Conservation (phyloP, 768 basidiomycete species). For the Steccherinum ochraceum region DNA sequence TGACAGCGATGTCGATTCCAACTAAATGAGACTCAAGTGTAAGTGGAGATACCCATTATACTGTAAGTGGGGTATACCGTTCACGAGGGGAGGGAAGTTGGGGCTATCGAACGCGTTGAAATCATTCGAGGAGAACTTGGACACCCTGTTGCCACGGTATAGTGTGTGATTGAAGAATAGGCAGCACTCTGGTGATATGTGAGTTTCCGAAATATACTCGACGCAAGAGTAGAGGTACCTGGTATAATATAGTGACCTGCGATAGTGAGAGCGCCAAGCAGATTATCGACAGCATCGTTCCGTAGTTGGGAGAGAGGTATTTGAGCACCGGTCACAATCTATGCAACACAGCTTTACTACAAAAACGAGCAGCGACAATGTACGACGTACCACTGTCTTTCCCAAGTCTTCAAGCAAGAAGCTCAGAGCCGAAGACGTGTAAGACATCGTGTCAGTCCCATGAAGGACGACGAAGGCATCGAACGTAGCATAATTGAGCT, state of each 20-base stretch:
- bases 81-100: slow-evolving; percentile 76
- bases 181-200: slow-evolving; percentile 51
- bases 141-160: slow-evolving; percentile 80
- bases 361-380: background rate
- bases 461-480: slow-evolving; percentile 91
- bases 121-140: slow-evolving; percentile 77
- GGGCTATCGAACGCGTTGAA: slow-evolving; percentile 81
- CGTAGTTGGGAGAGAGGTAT: slow-evolving; percentile 86
- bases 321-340: slow-evolving; percentile 92
- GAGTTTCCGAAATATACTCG: background rate
- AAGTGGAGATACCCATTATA: background rate
- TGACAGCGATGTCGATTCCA: slow-evolving; percentile 84
- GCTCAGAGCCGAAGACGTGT: slow-evolving; percentile 82
- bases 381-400: slow-evolving; percentile 68
- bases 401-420: slow-evolving; percentile 91
- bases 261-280: slow-evolving; percentile 82
- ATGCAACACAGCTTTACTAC: background rate
- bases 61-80: slow-evolving; percentile 43
- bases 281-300: slow-evolving; percentile 93
- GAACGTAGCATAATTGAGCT: slow-evolving; percentile 79
- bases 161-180: slow-evolving; percentile 89
- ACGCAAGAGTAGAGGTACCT: slow-evolving; percentile 34
- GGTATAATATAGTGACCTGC: slow-evolving; percentile 92
- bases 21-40: slow-evolving; percentile 38
- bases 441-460: slow-evolving; percentile 90